Evolutionary conservation across 2,329 filamentous ascomycete species (phyloP).

Genomic region (Fusarium temperatum): DNA sequence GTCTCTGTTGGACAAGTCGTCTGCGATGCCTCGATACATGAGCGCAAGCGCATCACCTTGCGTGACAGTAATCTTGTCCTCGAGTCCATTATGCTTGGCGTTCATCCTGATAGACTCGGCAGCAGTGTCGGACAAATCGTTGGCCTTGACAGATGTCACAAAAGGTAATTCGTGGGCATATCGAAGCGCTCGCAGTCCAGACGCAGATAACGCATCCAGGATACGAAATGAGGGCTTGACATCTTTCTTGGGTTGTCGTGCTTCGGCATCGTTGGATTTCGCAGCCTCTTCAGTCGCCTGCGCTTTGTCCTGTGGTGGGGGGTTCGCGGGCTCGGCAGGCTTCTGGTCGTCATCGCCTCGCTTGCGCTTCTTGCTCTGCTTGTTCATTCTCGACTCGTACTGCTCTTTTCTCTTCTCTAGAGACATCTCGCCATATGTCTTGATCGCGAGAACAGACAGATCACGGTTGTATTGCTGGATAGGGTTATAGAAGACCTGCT

Average conservation of each 20-base stretch:
- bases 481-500: constrained; percentile 97
- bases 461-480: constrained; percentile 99
- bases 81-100: constrained; percentile 81
- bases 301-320: constrained; percentile 15
- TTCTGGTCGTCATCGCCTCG: constrained; percentile 52
- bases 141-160: constrained; percentile 82
- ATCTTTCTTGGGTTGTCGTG: constrained; percentile 39
- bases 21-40: constrained; percentile 81
- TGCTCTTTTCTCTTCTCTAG: constrained; percentile 57
- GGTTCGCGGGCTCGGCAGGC: constrained; percentile 11
- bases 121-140: constrained; percentile 83
- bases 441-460: constrained; percentile 90
- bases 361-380: constrained; percentile 57
- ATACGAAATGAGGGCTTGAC: constrained; percentile 73
- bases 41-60: constrained; percentile 87
- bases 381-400: constrained; percentile 53
- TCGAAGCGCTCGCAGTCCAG: constrained; percentile 87
- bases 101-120: constrained; percentile 86
- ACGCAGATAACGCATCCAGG: constrained; percentile 93
- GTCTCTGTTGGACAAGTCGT: constrained; percentile 57
- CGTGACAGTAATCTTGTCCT: constrained; percentile 74
- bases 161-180: constrained; percentile 93
- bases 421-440: constrained; percentile 79
- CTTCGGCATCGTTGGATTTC: constrained; percentile 19
- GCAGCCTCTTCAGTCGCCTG: constrained; percentile 23